Evolutionary conservation across 176 grass and related monocot genomes (phyloP).

Genomic region (Hsuehochloa calcarea): DNA sequence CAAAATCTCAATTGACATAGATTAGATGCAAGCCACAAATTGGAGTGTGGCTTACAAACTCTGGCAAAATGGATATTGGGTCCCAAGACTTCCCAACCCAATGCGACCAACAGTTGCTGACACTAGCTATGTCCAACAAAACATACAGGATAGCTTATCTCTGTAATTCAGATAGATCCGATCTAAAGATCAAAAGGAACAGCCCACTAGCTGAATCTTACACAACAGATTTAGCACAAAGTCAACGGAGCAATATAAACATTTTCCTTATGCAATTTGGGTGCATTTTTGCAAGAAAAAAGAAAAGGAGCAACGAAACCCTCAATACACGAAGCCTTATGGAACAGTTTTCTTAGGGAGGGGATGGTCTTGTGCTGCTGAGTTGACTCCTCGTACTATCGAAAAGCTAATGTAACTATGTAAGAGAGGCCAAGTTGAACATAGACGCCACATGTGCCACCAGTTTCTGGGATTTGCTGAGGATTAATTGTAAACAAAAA

Average conservation of each 20-base stretch:
- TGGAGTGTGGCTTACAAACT: background rate
- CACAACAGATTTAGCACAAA: background rate
- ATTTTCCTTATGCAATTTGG: background rate
- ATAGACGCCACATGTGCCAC: too few species aligned
- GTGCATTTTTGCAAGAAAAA: too few species aligned
- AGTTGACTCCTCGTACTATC: background rate
- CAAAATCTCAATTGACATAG: background rate
- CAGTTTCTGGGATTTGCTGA: background rate
- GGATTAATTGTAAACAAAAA: background rate
- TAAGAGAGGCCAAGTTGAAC: too few species aligned
- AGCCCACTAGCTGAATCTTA: background rate
- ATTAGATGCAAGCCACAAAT: background rate
- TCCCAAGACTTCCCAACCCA: background rate
- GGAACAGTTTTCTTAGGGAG: too few species aligned
- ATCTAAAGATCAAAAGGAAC: background rate
- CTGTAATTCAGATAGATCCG: constrained; percentile 30
- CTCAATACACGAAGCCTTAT: too few species aligned
- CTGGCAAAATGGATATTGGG: background rate
- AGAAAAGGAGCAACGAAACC: too few species aligned
- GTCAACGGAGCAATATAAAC: background rate
- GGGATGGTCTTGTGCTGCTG: background rate
- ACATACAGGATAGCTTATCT: background rate
- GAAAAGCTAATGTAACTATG: background rate
- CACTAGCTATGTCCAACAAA: background rate
- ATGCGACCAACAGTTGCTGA: background rate